These are phyloP conservation scores for Westerdykella ornata DNA, from an alignment of 2,329 filamentous ascomycete genomes.

Conservation along the genomic window DNA sequence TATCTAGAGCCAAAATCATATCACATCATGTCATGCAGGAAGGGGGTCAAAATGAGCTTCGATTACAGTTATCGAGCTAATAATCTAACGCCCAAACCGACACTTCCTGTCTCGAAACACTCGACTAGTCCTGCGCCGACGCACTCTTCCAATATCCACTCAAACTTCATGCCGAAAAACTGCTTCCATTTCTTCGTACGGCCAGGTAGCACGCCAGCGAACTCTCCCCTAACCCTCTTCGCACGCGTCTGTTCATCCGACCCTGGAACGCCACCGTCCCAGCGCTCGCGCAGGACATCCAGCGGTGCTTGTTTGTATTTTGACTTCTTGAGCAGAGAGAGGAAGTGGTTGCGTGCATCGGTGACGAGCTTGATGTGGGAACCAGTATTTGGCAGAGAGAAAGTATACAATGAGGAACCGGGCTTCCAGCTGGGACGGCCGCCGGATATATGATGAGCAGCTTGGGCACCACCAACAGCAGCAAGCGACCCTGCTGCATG, in stretches of 20 bases:
- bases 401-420: conserved; percentile 37
- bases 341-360: conserved; percentile 55
- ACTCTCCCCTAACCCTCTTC: conserved; percentile 52
- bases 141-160: conserved; percentile 66
- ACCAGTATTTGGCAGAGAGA: conserved; percentile 62
- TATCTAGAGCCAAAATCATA: no score
- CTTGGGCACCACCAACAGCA: conserved; percentile 62
- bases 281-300: conserved; percentile 57
- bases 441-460: conserved; percentile 60
- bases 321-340: conserved; percentile 53
- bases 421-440: conserved; percentile 42
- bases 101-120: conserved; percentile 66
- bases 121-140: conserved; percentile 64
- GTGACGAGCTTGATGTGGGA: conserved; percentile 60
- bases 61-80: no score
- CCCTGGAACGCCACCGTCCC: conserved; percentile 58
- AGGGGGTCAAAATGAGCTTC: no score
- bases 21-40: no score
- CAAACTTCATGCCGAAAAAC: conserved; percentile 62
- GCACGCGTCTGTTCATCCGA: conserved; percentile 43
- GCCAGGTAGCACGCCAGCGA: conserved; percentile 52
- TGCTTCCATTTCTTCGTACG: conserved; percentile 63
- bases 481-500: conserved; percentile 62
- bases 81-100: conserved; percentile 56
- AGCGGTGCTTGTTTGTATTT: conserved; percentile 59